Conservation (phyloP, 108 stramenopile genomes). For the Mediolabrus comicus region DNA sequence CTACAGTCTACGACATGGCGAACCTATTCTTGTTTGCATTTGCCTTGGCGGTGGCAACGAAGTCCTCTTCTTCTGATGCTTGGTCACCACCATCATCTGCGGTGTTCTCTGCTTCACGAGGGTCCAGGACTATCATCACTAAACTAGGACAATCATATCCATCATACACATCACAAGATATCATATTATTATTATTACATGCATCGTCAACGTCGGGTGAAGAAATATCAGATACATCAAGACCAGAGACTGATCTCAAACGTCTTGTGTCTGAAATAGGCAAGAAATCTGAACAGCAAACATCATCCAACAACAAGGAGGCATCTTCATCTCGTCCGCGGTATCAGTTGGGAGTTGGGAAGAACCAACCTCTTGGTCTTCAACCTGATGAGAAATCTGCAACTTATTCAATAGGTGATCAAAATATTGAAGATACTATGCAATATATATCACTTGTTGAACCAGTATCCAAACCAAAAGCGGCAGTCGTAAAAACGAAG, state of each 20-base stretch:
- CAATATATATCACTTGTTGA: constrained; percentile 1
- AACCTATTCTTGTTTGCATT: too few relatives aligned
- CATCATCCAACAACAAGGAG: neutral
- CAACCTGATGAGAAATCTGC: neutral
- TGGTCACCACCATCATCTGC: neutral
- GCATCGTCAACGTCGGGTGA: neutral
- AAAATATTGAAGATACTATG: constrained; percentile 1
- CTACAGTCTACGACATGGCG: too few relatives aligned
- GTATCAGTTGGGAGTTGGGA: neutral
- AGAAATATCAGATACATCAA: too few relatives aligned
- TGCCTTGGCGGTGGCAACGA: too few relatives aligned
- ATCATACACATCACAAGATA: neutral
- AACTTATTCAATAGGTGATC: neutral
- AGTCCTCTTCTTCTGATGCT: neutral
- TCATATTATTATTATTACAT: neutral
- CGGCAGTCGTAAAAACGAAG: too few relatives aligned
- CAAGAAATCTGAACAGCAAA: neutral
- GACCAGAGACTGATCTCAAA: neutral
- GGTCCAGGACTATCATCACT: too few relatives aligned
- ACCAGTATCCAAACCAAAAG: constrained; percentile 8
- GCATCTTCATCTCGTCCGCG: neutral
- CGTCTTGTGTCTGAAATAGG: neutral
- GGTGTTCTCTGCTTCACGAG: too few relatives aligned
- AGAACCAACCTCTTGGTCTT: neutral
- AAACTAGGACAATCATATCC: neutral